Base-by-base conservation (phyloP, 257 asterid species). In the Thymus quinquecostatus region DNA sequence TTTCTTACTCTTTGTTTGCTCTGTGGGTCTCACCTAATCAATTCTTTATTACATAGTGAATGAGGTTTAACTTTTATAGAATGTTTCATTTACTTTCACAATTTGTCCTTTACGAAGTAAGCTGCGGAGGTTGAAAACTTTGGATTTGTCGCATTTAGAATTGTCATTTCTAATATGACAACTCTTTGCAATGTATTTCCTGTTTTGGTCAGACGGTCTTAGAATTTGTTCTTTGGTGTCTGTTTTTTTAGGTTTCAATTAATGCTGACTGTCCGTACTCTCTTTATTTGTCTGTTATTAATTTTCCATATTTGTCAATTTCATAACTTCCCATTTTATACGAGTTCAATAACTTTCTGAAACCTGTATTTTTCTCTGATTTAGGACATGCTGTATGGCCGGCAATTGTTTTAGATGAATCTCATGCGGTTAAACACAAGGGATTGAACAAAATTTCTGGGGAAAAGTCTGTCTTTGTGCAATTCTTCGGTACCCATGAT, bases 301-400 rank as follows among this genome's bases (percentile, higher is more conserved):
- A 10, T 66, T 36, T 47, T 57, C 76, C 41, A 13, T 75, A 44
- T 43, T 10, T 66, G 28, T 61, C 44, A 32, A 38, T 38, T 4
- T 38, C 60, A 51, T 66, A 60, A 13, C 72, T 76, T 70, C 60
- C 60, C 64, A 60, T 38, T 57, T 51, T 65, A 43, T 70, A 49
- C 56, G 33, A 51, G 38, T 21, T n/a, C 6, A 48, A 64, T 29
- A 14, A 58, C 51, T 62, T 66, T 33, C 64, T 73, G 57, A 63
- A 50, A 73, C 71, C 68, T 69, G 41, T 68, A 40, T 56, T 71
- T 69, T 58, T 68, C 58, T 69, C 32, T 82, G 68, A 67, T 78
- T 72, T 83, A 95, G 99, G 99, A 74, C 92, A 95, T 85, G 98
- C 99, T 78, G 81, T 85, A 79, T 95, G 99, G 99, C 99, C 99